These are phyloP conservation scores for Rutstroemia sp. DNA, from an alignment of 2,329 filamentous ascomycete species.

Conservation along the genomic window DNA sequence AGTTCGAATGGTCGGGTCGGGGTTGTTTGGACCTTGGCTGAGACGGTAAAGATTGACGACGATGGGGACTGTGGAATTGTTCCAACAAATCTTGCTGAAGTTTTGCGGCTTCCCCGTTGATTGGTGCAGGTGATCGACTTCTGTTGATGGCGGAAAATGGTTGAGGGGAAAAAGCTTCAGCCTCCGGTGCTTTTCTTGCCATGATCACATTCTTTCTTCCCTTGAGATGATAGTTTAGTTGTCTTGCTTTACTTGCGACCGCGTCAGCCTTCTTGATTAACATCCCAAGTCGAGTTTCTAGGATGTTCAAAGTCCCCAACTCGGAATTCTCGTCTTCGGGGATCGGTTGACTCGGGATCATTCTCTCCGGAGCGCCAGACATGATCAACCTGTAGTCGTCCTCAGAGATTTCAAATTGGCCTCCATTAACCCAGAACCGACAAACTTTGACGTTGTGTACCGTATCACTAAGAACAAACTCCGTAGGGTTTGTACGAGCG, in stretches of 20 bases:
- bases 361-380: slow-evolving; percentile 73
- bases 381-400: slow-evolving; percentile 82
- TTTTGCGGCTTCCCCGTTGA: slow-evolving; percentile 21
- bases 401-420: slow-evolving; percentile 76
- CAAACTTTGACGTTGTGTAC: slow-evolving; percentile 65
- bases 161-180: slow-evolving; percentile 22
- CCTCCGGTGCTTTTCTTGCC: slow-evolving; percentile 44
- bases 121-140: slow-evolving; percentile 29
- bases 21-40: slow-evolving; percentile 16
- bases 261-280: slow-evolving; percentile 75
- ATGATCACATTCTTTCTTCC: slow-evolving; percentile 67
- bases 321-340: slow-evolving; percentile 84
- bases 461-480: slow-evolving; percentile 65
- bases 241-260: slow-evolving; percentile 64
- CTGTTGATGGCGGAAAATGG: slow-evolving; percentile 31
- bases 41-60: slow-evolving; percentile 14
- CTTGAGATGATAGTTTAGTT: slow-evolving; percentile 74
- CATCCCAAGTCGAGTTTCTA: slow-evolving; percentile 69
- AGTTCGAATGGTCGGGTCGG: slow-evolving; percentile 9
- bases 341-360: slow-evolving; percentile 73
- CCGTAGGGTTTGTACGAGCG: slow-evolving; percentile 69
- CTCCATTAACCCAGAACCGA: slow-evolving; percentile 74
- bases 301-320: slow-evolving; percentile 72
- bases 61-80: slow-evolving; percentile 37
- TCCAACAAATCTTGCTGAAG: slow-evolving; percentile 48